Percentiles rank a stretch among this genome's conserved stretches.
These are phyloP conservation scores for Erythrobasidium hasegawianum DNA, from an alignment of 1,284 basidiomycete species.

Conservation along the genomic window DNA sequence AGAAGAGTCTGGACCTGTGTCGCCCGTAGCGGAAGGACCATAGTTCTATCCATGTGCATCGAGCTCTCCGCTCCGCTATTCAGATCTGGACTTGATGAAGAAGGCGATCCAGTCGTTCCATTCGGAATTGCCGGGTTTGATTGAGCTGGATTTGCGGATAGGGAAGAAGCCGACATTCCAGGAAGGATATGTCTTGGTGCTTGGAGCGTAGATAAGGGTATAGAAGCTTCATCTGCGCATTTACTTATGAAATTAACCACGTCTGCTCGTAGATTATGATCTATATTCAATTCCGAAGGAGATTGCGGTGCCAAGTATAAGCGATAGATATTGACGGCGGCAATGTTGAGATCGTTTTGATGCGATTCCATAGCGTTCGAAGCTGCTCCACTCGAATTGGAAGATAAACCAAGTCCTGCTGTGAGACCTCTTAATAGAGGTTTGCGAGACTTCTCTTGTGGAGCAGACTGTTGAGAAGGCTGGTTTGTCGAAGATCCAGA, in stretches of 20 bases:
- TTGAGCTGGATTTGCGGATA: neutral
- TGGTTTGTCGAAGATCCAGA: constrained; percentile 24
- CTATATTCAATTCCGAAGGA: constrained; percentile 94
- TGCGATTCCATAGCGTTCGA: constrained; percentile 84
- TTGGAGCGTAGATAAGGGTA: constrained; percentile 11
- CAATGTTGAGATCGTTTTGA: constrained; percentile 89
- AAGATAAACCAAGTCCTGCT: constrained; percentile 10
- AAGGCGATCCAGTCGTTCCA: neutral
- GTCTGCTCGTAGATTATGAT: constrained; percentile 91
- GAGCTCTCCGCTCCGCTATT: neutral
- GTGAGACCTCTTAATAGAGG: constrained; percentile 13
- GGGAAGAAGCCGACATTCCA: constrained; percentile 4
- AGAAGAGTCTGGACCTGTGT: constrained; percentile 94
- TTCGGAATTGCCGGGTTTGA: neutral
- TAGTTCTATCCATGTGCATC: constrained; percentile 20
- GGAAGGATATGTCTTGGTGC: constrained; percentile 13
- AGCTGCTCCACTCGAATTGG: constrained; percentile 29
- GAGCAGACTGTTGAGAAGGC: constrained; percentile 45
- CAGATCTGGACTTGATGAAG: neutral
- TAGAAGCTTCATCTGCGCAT: constrained; percentile 31
- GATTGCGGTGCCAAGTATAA: constrained; percentile 93
- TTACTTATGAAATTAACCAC: constrained; percentile 73
- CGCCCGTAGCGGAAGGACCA: constrained; percentile 56
- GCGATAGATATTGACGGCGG: constrained; percentile 90
- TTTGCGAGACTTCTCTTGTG: constrained; percentile 53